A percentile compares a stretch with the other conserved stretches of the same genome.
phyloP scores from a whole-genome alignment of 2,329 filamentous ascomycete genomes.

The Hirsutella minnesotensis region DNA sequence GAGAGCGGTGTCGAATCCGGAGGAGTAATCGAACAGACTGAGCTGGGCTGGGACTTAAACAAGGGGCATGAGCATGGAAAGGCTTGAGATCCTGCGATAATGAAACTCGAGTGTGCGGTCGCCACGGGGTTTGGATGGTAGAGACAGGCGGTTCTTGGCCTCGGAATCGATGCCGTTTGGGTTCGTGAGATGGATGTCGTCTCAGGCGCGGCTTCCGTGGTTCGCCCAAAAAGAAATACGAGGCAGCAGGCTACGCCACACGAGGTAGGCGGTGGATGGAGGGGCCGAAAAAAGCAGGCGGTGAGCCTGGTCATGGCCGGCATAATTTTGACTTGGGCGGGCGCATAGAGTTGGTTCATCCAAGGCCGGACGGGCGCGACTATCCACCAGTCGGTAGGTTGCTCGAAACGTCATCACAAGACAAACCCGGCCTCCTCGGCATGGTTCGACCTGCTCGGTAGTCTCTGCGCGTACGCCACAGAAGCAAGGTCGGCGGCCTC shows the following conservation, averaged over 20 bases:
- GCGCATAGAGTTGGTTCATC: background rate
- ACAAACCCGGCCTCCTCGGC: background rate
- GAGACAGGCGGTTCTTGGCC: too few relatives aligned
- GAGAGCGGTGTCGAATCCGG: too few relatives aligned
- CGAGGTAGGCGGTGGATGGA: background rate
- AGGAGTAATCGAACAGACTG: too few relatives aligned
- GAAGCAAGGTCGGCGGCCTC: background rate
- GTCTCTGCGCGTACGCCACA: background rate
- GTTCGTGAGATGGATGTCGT: background rate
- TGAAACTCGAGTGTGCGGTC: too few relatives aligned
- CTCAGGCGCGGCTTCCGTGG: background rate
- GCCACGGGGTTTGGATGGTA: too few relatives aligned
- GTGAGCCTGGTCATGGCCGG: background rate
- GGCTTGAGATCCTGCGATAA: too few relatives aligned
- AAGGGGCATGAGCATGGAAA: too few relatives aligned
- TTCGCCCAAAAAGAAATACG: background rate
- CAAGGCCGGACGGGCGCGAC: too few relatives aligned
- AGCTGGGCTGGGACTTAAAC: too few relatives aligned
- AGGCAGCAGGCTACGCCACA: background rate
- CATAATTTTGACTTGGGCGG: background rate
- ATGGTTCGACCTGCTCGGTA: background rate
- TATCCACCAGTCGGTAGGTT: too few relatives aligned
- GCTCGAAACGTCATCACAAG: background rate
- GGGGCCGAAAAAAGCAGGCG: conserved; percentile 1
- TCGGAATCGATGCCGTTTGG: too few relatives aligned